These are phyloP conservation scores for Gossypium davidsonii DNA, from an alignment of 441 rosid genomes.

Conservation along the genomic window DNA sequence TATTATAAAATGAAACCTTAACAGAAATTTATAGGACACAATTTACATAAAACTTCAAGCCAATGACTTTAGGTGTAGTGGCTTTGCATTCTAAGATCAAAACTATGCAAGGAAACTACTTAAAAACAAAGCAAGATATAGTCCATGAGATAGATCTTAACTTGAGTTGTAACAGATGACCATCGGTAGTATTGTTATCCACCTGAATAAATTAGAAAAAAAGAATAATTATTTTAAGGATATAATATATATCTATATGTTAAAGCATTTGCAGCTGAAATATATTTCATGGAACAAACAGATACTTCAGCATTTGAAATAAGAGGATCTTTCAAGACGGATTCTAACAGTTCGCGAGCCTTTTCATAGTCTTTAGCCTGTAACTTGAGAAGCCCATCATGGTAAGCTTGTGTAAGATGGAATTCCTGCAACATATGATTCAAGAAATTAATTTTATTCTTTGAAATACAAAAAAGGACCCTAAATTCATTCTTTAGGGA, in stretches of 20 bases:
- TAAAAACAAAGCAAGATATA: background rate
- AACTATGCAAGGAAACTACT: background rate
- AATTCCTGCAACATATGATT: slow-evolving; percentile 51
- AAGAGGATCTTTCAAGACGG: slow-evolving; percentile 80
- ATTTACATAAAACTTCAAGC: background rate
- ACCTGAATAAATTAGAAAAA: slow-evolving; percentile 35
- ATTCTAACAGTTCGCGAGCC: slow-evolving; percentile 72
- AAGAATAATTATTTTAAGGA: background rate
- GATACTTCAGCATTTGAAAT: slow-evolving; percentile 66
- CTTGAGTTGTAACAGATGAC: slow-evolving; percentile 93
- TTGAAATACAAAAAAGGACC: background rate
- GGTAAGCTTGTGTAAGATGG: slow-evolving; percentile 85
- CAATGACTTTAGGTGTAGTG: background rate
- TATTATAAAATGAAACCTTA: background rate
- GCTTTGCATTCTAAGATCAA: background rate
- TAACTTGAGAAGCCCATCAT: slow-evolving; percentile 83
- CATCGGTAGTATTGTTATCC: slow-evolving; percentile 54
- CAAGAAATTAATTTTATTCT: background rate
- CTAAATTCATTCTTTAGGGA: background rate
- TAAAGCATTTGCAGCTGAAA: background rate
- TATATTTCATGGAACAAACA: background rate
- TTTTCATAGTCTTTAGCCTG: slow-evolving; percentile 82
- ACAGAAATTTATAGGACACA: background rate
- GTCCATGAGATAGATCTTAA: slow-evolving; percentile 15
- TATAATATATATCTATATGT: background rate